Base-by-base conservation (phyloP, 2,329 filamentous ascomycete species). In the Aspergillus tubingensis region DNA sequence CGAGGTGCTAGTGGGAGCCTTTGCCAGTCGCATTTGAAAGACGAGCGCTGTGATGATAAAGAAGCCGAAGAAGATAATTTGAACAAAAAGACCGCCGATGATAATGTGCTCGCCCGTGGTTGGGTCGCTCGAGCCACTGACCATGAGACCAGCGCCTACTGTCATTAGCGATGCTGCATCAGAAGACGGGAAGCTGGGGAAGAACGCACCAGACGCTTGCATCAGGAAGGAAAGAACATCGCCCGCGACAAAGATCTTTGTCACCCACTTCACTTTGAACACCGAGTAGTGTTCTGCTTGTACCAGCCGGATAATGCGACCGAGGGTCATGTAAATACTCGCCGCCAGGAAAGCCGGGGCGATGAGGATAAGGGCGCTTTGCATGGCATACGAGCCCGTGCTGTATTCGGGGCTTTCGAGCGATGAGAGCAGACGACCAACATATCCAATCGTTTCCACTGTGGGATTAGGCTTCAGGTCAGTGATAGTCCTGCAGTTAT, bases 371-470 rank as follows among this genome's bases (percentile, higher is more conserved):
- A 72, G 65, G 5, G 67, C 60, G 41, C 65, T 70, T 55, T 72
- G 70, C 53, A 70, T 70, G 36, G 71, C 59, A 50, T 72, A 73
- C 0, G 70, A 66, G 2, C 67, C 68, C 47, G 62, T 62, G 7
- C 68, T 71, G 54, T 57, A 72, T 43, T 69, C 25, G 8, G 70
- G 69, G 3, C 67, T 44, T 57, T 83, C 70, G 0, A 64, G 55
- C 0, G 75, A 72, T 0, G 80, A 80, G 21, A 82, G 65, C 4
- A 79, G 72, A 56, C 85, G 81, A 11, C 79, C 82, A 41, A 83
- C 68, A 65, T 85, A 86, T 15, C 84, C 84, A 19, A 85, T 73
- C 0, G 74, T 70, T 65, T 86, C 82, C 68, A 85, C 82, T 84
- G 38, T 23, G 21, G 30, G 8, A 11, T 30, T 10, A 11, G 27